Evolutionary conservation across 1,139 yeast genomes (phyloP).

Genomic region (Pichia sp.): DNA sequence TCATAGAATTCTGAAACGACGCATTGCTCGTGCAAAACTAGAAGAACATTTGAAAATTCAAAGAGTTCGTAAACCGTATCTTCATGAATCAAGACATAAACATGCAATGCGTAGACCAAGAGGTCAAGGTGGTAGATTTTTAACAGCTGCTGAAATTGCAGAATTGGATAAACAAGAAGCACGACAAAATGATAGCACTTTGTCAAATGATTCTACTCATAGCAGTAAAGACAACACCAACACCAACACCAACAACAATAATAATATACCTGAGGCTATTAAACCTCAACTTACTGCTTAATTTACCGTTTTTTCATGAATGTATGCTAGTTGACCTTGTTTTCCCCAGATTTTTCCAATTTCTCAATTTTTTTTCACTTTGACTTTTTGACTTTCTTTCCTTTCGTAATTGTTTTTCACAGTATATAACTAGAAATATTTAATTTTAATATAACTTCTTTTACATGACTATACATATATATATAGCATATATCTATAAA

Average conservation of each 20-base stretch:
- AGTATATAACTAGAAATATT: neutral
- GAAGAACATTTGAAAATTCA: slow-evolving; percentile 86
- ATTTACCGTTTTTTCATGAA: neutral
- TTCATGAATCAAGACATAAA: slow-evolving; percentile 95
- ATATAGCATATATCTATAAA: neutral
- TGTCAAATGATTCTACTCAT: neutral
- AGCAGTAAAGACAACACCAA: neutral
- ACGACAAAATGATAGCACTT: slow-evolving; percentile 2
- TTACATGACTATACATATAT: neutral
- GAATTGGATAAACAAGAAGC: slow-evolving; percentile 61
- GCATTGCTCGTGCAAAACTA: slow-evolving; percentile 87
- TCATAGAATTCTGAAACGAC: slow-evolving; percentile 85
- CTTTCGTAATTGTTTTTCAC: neutral
- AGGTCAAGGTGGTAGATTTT: slow-evolving; percentile 96
- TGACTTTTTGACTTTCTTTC: neutral
- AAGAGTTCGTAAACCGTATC: slow-evolving; percentile 85
- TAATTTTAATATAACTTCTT: neutral
- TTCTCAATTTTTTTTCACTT: neutral
- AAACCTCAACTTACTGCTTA: neutral
- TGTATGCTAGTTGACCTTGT: neutral
- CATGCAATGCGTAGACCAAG: slow-evolving; percentile 99
- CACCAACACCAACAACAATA: neutral
- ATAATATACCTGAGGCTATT: neutral
- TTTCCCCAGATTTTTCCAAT: neutral
- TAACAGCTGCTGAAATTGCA: slow-evolving; percentile 95